Evolutionary conservation across 768 basidiomycete species (phyloP).

Genomic region (Tubosaeta brunneosetosa): DNA sequence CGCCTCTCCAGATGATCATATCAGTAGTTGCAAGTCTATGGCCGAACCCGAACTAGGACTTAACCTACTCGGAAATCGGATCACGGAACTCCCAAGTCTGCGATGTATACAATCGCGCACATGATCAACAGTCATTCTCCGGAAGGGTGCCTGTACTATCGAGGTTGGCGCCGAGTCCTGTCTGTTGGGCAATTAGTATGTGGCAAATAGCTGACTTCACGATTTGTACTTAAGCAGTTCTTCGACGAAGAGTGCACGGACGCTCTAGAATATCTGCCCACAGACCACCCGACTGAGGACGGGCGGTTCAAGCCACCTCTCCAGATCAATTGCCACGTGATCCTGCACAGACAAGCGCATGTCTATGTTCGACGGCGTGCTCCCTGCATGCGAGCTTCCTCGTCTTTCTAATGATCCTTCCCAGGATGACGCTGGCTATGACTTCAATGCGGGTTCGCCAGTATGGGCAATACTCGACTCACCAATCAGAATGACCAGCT

Average conservation of each 20-base stretch:
- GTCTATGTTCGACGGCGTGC: conserved; percentile 53
- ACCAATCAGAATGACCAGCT: conserved; percentile 45
- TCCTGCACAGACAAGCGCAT: conserved; percentile 53
- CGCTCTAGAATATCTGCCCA: conserved; percentile 56
- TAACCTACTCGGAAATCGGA: too few relatives aligned
- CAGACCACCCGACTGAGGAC: conserved; percentile 47
- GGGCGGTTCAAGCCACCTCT: conserved; percentile 49
- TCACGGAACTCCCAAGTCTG: too few relatives aligned
- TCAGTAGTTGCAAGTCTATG: too few relatives aligned
- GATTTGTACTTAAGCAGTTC: conserved; percentile 4
- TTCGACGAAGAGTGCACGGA: conserved; percentile 36
- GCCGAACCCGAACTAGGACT: too few relatives aligned
- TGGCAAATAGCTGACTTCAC: conserved; percentile 15
- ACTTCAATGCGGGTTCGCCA: conserved; percentile 85
- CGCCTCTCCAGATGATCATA: too few relatives aligned
- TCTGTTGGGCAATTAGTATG: conserved; percentile 51
- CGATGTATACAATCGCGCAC: too few relatives aligned
- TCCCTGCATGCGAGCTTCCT: conserved; percentile 52
- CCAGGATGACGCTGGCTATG: conserved; percentile 53
- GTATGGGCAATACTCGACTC: conserved; percentile 83
- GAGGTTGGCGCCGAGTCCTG: conserved; percentile 71
- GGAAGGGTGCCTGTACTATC: too few relatives aligned
- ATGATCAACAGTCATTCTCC: too few relatives aligned
- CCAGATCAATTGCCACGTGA: conserved; percentile 58
- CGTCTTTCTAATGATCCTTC: conserved; percentile 31